Evolutionary conservation across 2,329 filamentous ascomycete species (phyloP), one percentile per base, ranked within the genome.

Genomic region (Penicillium sp.): DNA sequence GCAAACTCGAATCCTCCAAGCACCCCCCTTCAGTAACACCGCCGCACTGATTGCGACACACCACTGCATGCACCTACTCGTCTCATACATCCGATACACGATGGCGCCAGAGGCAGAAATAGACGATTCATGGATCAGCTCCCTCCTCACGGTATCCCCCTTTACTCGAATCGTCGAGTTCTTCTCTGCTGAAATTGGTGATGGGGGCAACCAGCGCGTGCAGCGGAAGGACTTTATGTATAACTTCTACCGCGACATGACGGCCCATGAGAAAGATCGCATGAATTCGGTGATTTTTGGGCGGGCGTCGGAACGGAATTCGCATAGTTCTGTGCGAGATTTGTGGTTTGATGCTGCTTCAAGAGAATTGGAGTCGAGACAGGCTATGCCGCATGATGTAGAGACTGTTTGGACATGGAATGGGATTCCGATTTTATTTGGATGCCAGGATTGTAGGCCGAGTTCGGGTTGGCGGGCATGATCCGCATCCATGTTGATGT

Each of bases 141-240:
- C 78, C 9, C 68, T 80, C 19, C 75, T 80, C 19, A 76, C 76
- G 1, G 63, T 76, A 5, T 78, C 77, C 12, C 76, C 78, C 4
- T 78, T 80, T 45, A 65, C 66, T 24, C 76, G 78, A 3, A 73
- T 79, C 8, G 74, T 78, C 35, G 77, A 80, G 57, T 80, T 75
- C 58, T 79, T 80, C 66, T 79, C 78, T 1, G 78, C 78, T 0
- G 78, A 80, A 59, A 80, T 80, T 35, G 78, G 78, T 6, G 76
- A 79, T 38, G 77, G 78, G 4, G 73, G 75, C 30, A 79, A 72
- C 58, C 77, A 78, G 61, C 73, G 78, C 24, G 66, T 72, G 61
- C 76, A 79, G 62, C 74, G 78, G 28, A 80, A 74, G 64, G 75
- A 78, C 35, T 80, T 80, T 61, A 80, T 80, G 78, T 70, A 73